Conservation (phyloP, 202 grass and related monocot genomes). For the Miscanthus sacchariflorus region DNA sequence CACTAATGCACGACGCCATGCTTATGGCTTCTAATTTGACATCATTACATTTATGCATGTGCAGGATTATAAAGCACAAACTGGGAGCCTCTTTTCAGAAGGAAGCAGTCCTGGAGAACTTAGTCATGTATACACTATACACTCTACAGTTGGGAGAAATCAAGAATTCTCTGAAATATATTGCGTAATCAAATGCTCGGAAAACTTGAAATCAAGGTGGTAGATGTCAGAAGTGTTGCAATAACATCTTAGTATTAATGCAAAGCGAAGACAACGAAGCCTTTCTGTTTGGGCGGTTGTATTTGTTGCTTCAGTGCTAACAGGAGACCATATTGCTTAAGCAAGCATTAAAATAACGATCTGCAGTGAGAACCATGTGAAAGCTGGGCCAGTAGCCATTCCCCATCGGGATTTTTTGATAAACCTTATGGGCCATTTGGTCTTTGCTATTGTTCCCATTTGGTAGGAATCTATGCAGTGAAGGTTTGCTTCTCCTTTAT, state of each 20-base stretch:
- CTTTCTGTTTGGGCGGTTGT: neutral
- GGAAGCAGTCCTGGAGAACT: neutral
- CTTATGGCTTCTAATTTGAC: constrained; percentile 35
- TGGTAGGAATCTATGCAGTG: neutral
- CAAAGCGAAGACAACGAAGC: constrained; percentile 1
- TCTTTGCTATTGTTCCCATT: neutral
- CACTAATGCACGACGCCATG: neutral
- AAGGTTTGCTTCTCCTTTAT: constrained; percentile 28
- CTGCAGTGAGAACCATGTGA: neutral
- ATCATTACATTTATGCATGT: constrained; percentile 36
- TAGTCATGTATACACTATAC: constrained; percentile 13
- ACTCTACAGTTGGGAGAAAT: neutral
- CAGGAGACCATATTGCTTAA: neutral
- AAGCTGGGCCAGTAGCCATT: neutral
- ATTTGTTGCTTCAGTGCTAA: constrained; percentile 6
- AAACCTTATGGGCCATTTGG: neutral
- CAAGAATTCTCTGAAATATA: neutral
- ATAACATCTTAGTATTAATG: neutral
- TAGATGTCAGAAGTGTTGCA: constrained; percentile 10
- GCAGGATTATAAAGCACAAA: constrained; percentile 29
- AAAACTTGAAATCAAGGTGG: neutral
- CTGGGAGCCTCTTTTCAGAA: constrained; percentile 7
- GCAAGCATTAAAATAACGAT: neutral
- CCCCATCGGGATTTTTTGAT: neutral
- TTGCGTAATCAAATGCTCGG: neutral